Evolutionary conservation across 495 filamentous ascomycete species (phyloP), one percentile per base, ranked within the genome.

Genomic region (Penicillium pulvis): DNA sequence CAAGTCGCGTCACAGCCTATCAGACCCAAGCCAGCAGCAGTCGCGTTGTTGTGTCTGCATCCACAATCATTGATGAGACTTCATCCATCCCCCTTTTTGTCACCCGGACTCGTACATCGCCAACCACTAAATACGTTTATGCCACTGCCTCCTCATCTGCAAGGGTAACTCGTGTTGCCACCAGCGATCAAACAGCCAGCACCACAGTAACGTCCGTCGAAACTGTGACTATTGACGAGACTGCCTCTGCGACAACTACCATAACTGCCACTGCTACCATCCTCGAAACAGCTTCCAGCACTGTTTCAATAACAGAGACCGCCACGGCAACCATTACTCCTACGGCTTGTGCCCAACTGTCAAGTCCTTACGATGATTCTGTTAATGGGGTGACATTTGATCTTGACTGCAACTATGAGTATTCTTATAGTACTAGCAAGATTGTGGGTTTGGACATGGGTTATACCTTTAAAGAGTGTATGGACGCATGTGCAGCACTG

Each of bases 281-380:
- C 23, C 19, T 23, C 8, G 43, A 46, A 23, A 46, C 43, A 8
- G 43, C 43, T 11, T 46, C 43, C 19, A 11, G 9, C 19, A 46
- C 43, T 46, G 17, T 46, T 46, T 23, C 43, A 12, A 24, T 46
- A 24, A 46, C 43, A 46, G 19, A 46, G 10, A 46, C 43, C 17
- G 24, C 43, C 23, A 46, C 43, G 3, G 43, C 19, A 24, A 46
- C 43, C 17, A 24, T 24, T 46, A 24, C 43, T 46, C 19, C 43
- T 1, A 23, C 43, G 7, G 43, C 23, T 46, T 46, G 43, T 24
- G 43, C 19, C 43, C 19, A 12, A 12, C 19, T 46, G 9, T 46
- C 43, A 24, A 46, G 23, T 8, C 43, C 43, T 23, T 46, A 46
- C 12, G 4, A 9, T 23, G 23, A 46, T 24, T 46, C 43, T 11